Conservation (phyloP, 495 filamentous ascomycete species). For the Collariella sp. region DNA sequence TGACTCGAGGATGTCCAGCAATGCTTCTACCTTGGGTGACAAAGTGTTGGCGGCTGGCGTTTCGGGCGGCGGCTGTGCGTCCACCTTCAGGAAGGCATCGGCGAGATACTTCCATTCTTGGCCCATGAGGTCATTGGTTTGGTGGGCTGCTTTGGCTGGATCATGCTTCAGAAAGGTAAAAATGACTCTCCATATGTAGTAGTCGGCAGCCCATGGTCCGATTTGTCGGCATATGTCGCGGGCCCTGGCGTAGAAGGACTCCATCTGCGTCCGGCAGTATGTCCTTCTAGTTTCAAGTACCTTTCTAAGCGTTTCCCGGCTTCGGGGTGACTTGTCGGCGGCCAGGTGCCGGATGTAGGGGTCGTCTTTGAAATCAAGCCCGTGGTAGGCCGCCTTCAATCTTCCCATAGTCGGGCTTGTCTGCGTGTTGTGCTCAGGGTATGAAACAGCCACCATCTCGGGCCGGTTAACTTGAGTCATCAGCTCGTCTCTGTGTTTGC, state of each 20-base stretch:
- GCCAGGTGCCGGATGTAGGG: conserved; percentile 55
- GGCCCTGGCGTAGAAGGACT: conserved; percentile 44
- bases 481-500: conserved; percentile 61
- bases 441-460: conserved; percentile 45
- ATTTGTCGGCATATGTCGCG: conserved; percentile 51
- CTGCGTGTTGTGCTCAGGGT: conserved; percentile 19
- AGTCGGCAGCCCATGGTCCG: conserved; percentile 66
- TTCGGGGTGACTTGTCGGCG: conserved; percentile 29
- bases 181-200: conserved; percentile 55
- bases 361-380: conserved; percentile 57
- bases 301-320: conserved; percentile 35
- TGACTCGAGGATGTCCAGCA: conserved; percentile 46
- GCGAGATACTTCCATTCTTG: conserved; percentile 56
- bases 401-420: conserved; percentile 28
- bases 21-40: conserved; percentile 45
- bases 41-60: conserved; percentile 18
- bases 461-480: conserved; percentile 60
- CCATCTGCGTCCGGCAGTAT: conserved; percentile 55
- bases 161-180: conserved; percentile 33
- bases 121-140: conserved; percentile 34
- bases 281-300: conserved; percentile 48
- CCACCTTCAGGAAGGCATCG: conserved; percentile 40
- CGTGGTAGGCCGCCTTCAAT: conserved; percentile 28
- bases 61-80: conserved; percentile 24
- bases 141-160: conserved; percentile 11